Conservation (phyloP, 306 rosid genomes). For the Hylodesmum podocarpum region DNA sequence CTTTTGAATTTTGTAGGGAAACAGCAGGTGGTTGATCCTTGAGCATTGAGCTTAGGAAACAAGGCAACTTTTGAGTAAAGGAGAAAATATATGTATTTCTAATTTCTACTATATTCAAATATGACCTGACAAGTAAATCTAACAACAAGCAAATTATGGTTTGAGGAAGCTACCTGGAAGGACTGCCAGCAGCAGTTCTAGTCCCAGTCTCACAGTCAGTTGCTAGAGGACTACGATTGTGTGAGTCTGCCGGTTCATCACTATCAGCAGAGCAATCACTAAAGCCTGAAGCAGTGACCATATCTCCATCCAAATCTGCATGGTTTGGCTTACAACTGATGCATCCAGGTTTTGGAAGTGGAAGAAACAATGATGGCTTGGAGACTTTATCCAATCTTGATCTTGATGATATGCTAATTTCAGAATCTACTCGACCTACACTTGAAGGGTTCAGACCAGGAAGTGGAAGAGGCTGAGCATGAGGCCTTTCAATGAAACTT, state of each 20-base stretch:
- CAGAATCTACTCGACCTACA: slow-evolving; percentile 81
- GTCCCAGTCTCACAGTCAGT: slow-evolving; percentile 69
- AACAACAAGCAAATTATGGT: slow-evolving; percentile 24
- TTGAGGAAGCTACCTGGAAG: slow-evolving; percentile 72
- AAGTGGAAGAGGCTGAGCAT: slow-evolving; percentile 94
- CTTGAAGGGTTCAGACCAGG: slow-evolving; percentile 70
- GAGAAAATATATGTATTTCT: slow-evolving; percentile 23
- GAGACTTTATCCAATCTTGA: slow-evolving; percentile 64
- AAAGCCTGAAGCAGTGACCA: slow-evolving; percentile 61
- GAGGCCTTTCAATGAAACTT: slow-evolving; percentile 88
- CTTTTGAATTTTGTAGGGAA: slow-evolving; percentile 57
- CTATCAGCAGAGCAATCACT: slow-evolving; percentile 78
- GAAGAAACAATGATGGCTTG: slow-evolving; percentile 61
- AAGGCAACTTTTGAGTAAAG: slow-evolving; percentile 35
- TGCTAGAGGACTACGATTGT: slow-evolving; percentile 71
- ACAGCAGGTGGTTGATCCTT: slow-evolving; percentile 63
- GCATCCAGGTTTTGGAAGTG: slow-evolving; percentile 79
- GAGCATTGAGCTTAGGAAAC: slow-evolving; percentile 60
- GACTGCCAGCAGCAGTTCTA: slow-evolving; percentile 69
- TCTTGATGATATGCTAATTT: slow-evolving; percentile 65
- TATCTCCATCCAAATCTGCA: slow-evolving; percentile 79
- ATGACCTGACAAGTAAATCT: slow-evolving; percentile 23
- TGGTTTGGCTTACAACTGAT: slow-evolving; percentile 57
- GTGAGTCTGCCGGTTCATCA: slow-evolving; percentile 75
- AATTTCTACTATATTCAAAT: slow-evolving; percentile 18